Evolutionary conservation across 2,329 filamentous ascomycete genomes (phyloP), one percentile per base, ranked within the genome.

Genomic region (Sporothrix brunneoviolacea): DNA sequence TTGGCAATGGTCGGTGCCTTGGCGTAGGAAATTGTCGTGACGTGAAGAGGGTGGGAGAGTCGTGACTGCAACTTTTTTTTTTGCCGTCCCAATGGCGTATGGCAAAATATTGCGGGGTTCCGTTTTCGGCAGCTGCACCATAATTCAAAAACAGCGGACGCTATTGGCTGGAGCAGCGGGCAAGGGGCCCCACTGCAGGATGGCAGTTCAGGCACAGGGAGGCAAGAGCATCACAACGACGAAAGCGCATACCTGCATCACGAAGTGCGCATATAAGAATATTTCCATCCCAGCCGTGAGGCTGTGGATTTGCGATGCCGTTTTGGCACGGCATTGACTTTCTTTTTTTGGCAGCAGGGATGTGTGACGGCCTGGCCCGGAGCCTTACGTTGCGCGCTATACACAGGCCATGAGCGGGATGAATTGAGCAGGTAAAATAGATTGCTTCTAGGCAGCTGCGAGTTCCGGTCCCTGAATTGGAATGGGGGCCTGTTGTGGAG

Each of bases 71-170:
- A 39, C 15, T 35, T 27, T 18, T 53, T 42, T 48, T 53, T 37
- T 22, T 28, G 19, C 32, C 7, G 22, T 48, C 22, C 21, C 35
- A 44, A 35, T 40, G 16, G 28, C 39, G 27, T 19, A 35, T 36
- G 12, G 38, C 22, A 50, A 46, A 47, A 33, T 50, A 35, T 43
- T 42, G 51, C 42, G 42, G 47, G 46, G 42, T 45, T 53, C 47
- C 51, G 51, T 24, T 53, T 36, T 53, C 47, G 51, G 51, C 47
- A n/a, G n/a, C n/a, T n/a, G 9, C 10, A 27, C 16, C 12, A 39
- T 36, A 53, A 46, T 53, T n/a, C 22, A 42, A 53, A 47, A 44
- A 13, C 22, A 18, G 2, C 22, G 7, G 10, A 40, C 28, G 22
- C 15, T 4, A 50, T 50, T 50, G 47, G 47, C 47, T 36, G 38